These are phyloP conservation scores for Acanthamoeba polyphaga DNA, from an alignment of 208 protist species.

Conservation along the genomic window DNA sequence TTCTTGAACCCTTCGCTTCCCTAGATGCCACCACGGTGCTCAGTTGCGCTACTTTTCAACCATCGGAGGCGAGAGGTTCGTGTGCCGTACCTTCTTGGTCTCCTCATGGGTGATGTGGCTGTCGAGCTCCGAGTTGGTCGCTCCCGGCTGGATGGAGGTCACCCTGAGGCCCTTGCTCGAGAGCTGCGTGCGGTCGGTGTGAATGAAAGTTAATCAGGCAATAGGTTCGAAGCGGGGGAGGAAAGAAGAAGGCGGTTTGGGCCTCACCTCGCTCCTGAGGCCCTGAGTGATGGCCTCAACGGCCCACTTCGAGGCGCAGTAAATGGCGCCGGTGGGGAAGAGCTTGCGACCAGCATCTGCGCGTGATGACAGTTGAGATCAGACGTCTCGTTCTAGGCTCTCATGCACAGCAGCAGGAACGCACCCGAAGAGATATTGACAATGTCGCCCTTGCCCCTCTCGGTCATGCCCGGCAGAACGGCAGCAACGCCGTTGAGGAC, in stretches of 20 bases:
- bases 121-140: slow-evolving; percentile 1
- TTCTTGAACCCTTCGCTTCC: not conserved
- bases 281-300: slow-evolving; percentile 63
- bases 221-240: not conserved
- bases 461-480: slow-evolving; percentile 31
- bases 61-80: not conserved
- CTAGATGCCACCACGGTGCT: not conserved
- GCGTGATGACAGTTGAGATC: not conserved
- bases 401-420: not conserved
- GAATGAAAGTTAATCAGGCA: no score
- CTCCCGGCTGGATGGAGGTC: slow-evolving; percentile 48
- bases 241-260: not conserved
- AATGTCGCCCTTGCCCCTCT: slow-evolving; percentile 32
- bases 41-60: not conserved
- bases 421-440: slow-evolving; percentile 45
- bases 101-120: slow-evolving; percentile 54
- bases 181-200: not conserved
- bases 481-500: slow-evolving; percentile 48
- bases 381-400: not conserved
- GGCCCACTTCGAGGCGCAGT: slow-evolving; percentile 42
- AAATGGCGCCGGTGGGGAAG: slow-evolving; percentile 32
- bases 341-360: slow-evolving; percentile 65
- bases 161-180: slow-evolving; percentile 5
- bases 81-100: not conserved
- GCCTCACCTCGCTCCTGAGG: slow-evolving; percentile 4